Percentiles rank a stretch among this genome's conserved stretches.
Evolutionary conservation across 1,284 basidiomycete species (phyloP).

Genomic region (Austropuccinia psidii): DNA sequence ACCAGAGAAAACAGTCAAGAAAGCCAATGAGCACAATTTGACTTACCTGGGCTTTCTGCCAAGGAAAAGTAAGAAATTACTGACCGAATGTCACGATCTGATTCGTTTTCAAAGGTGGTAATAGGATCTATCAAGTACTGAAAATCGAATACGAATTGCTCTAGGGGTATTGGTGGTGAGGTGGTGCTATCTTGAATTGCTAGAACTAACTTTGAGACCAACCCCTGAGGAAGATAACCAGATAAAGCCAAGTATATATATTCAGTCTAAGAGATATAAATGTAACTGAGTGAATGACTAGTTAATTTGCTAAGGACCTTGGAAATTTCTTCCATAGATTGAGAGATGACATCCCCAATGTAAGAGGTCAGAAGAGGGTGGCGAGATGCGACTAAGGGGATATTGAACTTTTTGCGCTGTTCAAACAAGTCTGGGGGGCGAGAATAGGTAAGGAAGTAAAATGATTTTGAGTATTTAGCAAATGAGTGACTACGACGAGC

Average conservation of each 20-base stretch:
- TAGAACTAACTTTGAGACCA: constrained; percentile 64
- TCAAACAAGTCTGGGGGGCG: constrained; percentile 61
- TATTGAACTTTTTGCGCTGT: constrained; percentile 75
- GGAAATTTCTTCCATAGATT: constrained; percentile 64
- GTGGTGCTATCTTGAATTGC: constrained; percentile 63
- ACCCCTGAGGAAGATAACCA: constrained; percentile 53
- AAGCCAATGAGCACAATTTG: constrained; percentile 38
- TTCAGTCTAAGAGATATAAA: not conserved
- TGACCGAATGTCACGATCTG: constrained; percentile 48
- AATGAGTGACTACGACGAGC: not conserved
- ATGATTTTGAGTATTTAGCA: not conserved
- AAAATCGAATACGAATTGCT: constrained; percentile 59
- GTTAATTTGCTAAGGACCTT: constrained; percentile 51
- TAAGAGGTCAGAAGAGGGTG: constrained; percentile 81
- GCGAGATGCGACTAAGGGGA: constrained; percentile 80
- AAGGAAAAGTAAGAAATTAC: constrained; percentile 32
- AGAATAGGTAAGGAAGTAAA: not conserved
- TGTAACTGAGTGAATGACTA: not conserved
- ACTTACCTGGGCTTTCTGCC: not conserved
- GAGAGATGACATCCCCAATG: constrained; percentile 68
- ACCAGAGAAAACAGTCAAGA: constrained; percentile 30
- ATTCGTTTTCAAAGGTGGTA: constrained; percentile 60
- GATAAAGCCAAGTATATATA: not conserved
- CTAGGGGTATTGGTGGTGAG: constrained; percentile 50
- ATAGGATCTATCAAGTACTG: constrained; percentile 62